Evolutionary conservation across 768 basidiomycete genomes (phyloP).

Genomic region (Coprinellus aureogranulatus): DNA sequence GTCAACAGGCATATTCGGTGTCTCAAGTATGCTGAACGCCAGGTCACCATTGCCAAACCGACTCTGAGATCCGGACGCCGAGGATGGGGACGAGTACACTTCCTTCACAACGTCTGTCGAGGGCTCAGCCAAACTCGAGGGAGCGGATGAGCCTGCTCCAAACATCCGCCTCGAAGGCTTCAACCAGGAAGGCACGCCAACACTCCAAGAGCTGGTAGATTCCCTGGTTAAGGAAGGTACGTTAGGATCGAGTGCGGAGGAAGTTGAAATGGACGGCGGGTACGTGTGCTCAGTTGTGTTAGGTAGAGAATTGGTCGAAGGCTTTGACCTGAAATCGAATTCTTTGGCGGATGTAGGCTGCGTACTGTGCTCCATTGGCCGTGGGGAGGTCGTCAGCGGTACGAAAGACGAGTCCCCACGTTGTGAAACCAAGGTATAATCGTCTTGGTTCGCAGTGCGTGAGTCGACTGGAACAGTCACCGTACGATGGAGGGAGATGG

Average conservation of each 20-base stretch:
- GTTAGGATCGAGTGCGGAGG: conserved; percentile 43
- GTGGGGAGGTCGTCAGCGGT: conserved; percentile 51
- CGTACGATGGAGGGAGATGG: conserved; percentile 23
- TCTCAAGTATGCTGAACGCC: conserved; percentile 81
- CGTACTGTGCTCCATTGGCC: conserved; percentile 13
- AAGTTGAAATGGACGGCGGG: conserved; percentile 65
- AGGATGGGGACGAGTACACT: conserved; percentile 50
- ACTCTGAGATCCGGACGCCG: conserved; percentile 25
- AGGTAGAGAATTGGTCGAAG: conserved; percentile 18
- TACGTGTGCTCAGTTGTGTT: conserved; percentile 64
- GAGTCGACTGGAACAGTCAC: conserved; percentile 19
- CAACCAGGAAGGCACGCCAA: conserved; percentile 73
- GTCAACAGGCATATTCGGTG: conserved; percentile 62
- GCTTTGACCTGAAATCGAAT: conserved; percentile 8
- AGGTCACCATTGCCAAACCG: conserved; percentile 51
- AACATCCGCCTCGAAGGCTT: conserved; percentile 47
- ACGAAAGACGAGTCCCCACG: conserved; percentile 58
- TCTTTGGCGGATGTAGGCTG: conserved; percentile 11
- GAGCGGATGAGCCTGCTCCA: conserved; percentile 22
- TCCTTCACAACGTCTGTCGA: conserved; percentile 49
- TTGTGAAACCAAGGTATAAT: conserved; percentile 70
- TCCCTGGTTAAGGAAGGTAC: conserved; percentile 48
- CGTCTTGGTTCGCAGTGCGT: conserved; percentile 45
- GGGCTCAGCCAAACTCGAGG: conserved; percentile 24
- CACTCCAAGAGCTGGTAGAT: conserved; percentile 52